Evolutionary conservation across 208 protist species (phyloP), one percentile per base, ranked within the genome.

Genomic region (Trypanosoma grayi): DNA sequence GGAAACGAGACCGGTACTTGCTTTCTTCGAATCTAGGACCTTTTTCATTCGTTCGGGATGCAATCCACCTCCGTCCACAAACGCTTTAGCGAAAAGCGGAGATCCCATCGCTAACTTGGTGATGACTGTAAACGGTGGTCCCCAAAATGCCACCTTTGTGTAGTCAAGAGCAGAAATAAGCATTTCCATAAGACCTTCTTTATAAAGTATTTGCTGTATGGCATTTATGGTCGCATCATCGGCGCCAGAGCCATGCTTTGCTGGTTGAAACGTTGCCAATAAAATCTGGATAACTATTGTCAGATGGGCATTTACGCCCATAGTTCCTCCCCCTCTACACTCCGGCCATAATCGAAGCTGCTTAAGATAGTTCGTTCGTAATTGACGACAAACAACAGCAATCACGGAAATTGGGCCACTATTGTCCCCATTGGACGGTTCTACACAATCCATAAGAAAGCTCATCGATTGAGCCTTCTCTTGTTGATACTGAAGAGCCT

Each of bases 21-120:
- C 89, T 43, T 87, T 91, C 45, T 73, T 75, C 14, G 77, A 61
- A 45, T 97, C 85, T 18, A 98, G 65, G 13, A 97, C 58, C 27
- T 80, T 74, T 11, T 72, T 63, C 27, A 97, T 83, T 1, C 85
- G 60, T 9, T 76, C 60, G 10, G 70, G 43, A n/a, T 87, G 60
- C 2, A 98, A 63, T 8, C 96, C 96, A 41, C 87, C 93, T 56
- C 70, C 78, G 6, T 94, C 87, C 4, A 97, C 75, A 60, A 93
- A 97, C 16, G 92, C 75, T 30, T 76, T 74, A 7, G 90, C 85
- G 66, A 96, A 97, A 31, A 83, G 52, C 2, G 44, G 52, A 34
- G 90, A 92, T 37, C 67, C 74, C 36, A 91, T 79, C n/a, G 82
- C 79, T 4, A 98, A 54, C 48, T 87, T 87, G 2, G 77, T 79